Evolutionary conservation across 2,329 filamentous ascomycete genomes (phyloP).

Genomic region (Diplodia seriata): DNA sequence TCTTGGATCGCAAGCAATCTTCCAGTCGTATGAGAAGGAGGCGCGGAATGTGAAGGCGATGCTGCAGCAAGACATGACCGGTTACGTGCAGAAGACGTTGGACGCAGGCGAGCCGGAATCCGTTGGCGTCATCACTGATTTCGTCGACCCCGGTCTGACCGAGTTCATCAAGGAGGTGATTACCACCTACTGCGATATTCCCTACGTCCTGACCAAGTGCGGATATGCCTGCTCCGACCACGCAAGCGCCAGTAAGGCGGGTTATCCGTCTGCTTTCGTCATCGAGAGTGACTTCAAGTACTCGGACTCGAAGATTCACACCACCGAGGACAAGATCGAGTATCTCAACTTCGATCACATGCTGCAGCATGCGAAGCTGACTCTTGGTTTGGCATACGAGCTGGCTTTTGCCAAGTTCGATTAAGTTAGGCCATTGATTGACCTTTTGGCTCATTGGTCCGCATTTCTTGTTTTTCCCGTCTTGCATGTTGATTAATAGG

Average conservation of each 20-base stretch:
- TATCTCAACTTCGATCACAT: conserved; percentile 86
- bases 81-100: conserved; percentile 79
- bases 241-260: conserved; percentile 74
- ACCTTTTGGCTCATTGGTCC: background rate
- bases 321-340: conserved; percentile 72
- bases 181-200: conserved; percentile 85
- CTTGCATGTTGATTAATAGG: background rate
- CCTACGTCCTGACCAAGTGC: conserved; percentile 85
- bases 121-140: conserved; percentile 93
- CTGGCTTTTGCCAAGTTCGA: conserved; percentile 77
- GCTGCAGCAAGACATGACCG: conserved; percentile 97
- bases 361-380: conserved; percentile 87
- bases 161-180: conserved; percentile 90
- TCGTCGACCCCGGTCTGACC: conserved; percentile 81
- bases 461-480: conserved; percentile 2
- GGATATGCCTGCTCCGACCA: conserved; percentile 85
- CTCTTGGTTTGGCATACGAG: conserved; percentile 82
- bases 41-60: conserved; percentile 86
- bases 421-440: conserved; percentile 36
- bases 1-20: conserved; percentile 88
- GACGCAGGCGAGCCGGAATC: conserved; percentile 83
- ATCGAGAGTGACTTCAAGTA: conserved; percentile 75
- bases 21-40: conserved; percentile 76
- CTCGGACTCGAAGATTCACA: conserved; percentile 72
- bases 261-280: conserved; percentile 77